These are phyloP conservation scores for Mucor circinelloides DNA, from an alignment of 371 early-diverging fungal genomes.

Conservation along the genomic window DNA sequence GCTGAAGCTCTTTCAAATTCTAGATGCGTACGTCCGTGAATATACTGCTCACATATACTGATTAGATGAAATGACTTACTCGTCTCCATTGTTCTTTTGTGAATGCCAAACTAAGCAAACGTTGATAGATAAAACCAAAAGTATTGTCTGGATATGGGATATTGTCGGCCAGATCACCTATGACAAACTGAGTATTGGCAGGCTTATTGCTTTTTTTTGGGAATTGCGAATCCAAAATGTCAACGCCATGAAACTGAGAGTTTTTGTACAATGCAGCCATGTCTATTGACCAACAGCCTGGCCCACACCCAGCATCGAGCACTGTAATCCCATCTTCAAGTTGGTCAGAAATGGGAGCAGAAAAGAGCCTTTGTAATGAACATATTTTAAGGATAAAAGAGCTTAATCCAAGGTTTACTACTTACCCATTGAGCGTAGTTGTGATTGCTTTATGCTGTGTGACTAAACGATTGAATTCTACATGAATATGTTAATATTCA, in stretches of 20 bases:
- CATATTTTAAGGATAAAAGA: too few relatives aligned
- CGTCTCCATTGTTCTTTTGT: slow-evolving; percentile 8
- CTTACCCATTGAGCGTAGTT: too few relatives aligned
- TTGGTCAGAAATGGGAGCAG: slow-evolving; percentile 15
- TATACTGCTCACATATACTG: neutral
- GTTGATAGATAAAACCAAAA: slow-evolving; percentile 27
- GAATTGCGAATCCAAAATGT: neutral
- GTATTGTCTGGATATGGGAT: slow-evolving; percentile 25
- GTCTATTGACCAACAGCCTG: slow-evolving; percentile 29
- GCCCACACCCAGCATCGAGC: slow-evolving; percentile 24
- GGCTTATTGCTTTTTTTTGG: slow-evolving; percentile 2
- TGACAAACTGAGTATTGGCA: slow-evolving; percentile 14
- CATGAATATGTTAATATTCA: too few relatives aligned
- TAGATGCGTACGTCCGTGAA: neutral
- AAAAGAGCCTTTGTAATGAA: neutral
- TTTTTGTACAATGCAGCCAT: slow-evolving; percentile 45
- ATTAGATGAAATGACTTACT: slow-evolving; percentile 3
- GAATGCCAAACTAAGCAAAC: slow-evolving; percentile 10
- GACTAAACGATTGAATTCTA: too few relatives aligned
- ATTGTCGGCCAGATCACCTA: slow-evolving; percentile 16
- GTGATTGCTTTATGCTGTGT: too few relatives aligned
- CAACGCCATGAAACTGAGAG: slow-evolving; percentile 40
- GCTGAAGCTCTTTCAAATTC: slow-evolving; percentile 5
- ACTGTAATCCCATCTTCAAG: slow-evolving; percentile 20
- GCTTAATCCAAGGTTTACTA: too few relatives aligned